Conservation (phyloP, 2,329 filamentous ascomycete species). For the Monilinia vaccinii-corymbosi region DNA sequence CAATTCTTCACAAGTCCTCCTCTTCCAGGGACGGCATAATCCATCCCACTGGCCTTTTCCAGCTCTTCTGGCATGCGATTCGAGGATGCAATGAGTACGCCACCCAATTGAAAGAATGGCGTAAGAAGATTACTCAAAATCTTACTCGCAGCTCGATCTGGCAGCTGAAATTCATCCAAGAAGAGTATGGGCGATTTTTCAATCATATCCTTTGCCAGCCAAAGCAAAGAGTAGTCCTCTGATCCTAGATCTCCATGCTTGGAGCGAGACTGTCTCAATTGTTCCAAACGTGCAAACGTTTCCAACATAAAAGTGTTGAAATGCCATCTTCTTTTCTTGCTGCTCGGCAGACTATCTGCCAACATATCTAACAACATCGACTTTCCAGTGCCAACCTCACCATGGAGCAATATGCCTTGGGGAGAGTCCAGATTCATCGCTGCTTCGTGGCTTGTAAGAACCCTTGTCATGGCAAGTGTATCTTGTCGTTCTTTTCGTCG, state of each 20-base stretch:
- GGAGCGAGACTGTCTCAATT: slow-evolving; percentile 38
- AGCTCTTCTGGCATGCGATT: slow-evolving; percentile 80
- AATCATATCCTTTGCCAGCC: slow-evolving; percentile 67
- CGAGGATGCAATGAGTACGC: slow-evolving; percentile 70
- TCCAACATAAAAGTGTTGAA: slow-evolving; percentile 85
- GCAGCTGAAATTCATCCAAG: slow-evolving; percentile 75
- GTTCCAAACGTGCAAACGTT: slow-evolving; percentile 62
- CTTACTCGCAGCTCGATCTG: slow-evolving; percentile 68
- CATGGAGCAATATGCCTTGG: slow-evolving; percentile 65
- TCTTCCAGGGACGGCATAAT: slow-evolving; percentile 48
- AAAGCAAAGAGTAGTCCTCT: slow-evolving; percentile 40
- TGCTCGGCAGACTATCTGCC: slow-evolving; percentile 66
- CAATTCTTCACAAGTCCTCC: slow-evolving; percentile 43
- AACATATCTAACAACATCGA: slow-evolving; percentile 78
- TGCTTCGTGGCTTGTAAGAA: slow-evolving; percentile 61
- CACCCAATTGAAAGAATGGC: slow-evolving; percentile 72
- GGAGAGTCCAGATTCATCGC: slow-evolving; percentile 66
- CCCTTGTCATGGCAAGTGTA: slow-evolving; percentile 54
- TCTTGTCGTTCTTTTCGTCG: slow-evolving; percentile 44
- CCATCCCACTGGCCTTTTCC: slow-evolving; percentile 62
- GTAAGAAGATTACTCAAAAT: slow-evolving; percentile 73
- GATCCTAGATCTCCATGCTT: slow-evolving; percentile 7
- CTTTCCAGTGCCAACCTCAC: slow-evolving; percentile 76
- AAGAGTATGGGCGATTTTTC: slow-evolving; percentile 69
- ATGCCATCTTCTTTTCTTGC: slow-evolving; percentile 67